These are phyloP conservation scores for Asterionellopsis glacialis DNA, from an alignment of 108 stramenopile genomes.

Conservation along the genomic window DNA sequence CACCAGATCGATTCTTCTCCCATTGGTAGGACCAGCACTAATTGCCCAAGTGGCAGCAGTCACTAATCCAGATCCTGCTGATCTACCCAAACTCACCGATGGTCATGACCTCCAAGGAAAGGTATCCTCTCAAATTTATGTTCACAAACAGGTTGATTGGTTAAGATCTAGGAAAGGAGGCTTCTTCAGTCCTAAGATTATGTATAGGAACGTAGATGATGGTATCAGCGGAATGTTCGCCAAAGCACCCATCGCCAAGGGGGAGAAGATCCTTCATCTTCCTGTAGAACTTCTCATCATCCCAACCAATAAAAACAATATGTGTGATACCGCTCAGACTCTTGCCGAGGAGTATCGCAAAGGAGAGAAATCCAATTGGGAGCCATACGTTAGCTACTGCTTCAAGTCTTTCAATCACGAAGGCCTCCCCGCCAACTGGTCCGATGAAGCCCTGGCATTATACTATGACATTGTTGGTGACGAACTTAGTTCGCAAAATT, in stretches of 20 bases:
- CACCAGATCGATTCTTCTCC: no score
- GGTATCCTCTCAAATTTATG: no score
- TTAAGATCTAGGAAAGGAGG: no score
- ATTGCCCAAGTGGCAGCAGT: no score
- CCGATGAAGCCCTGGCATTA: conserved; percentile 31
- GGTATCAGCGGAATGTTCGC: conserved; percentile 24
- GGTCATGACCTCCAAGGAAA: no score
- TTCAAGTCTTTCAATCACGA: conserved; percentile 34
- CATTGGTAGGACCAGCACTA: no score
- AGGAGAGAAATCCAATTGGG: conserved; percentile 51
- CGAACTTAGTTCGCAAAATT: conserved; percentile 25
- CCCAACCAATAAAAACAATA: not conserved
- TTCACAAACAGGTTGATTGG: no score
- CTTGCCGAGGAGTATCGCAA: conserved; percentile 28
- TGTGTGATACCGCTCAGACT: conserved; percentile 20
- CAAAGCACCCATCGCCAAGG: conserved; percentile 22
- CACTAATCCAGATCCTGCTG: no score
- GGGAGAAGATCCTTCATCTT: conserved; percentile 20
- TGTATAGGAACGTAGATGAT: not conserved
- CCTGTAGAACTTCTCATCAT: conserved; percentile 9
- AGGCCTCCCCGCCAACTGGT: conserved; percentile 45
- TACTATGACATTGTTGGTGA: conserved; percentile 29
- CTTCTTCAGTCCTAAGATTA: no score
- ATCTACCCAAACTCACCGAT: no score
- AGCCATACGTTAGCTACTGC: conserved; percentile 58